Evolutionary conservation across 2,329 filamentous ascomycete species (phyloP), one percentile per base, ranked within the genome.

Genomic region (Lecanoromycetidae sp.): DNA sequence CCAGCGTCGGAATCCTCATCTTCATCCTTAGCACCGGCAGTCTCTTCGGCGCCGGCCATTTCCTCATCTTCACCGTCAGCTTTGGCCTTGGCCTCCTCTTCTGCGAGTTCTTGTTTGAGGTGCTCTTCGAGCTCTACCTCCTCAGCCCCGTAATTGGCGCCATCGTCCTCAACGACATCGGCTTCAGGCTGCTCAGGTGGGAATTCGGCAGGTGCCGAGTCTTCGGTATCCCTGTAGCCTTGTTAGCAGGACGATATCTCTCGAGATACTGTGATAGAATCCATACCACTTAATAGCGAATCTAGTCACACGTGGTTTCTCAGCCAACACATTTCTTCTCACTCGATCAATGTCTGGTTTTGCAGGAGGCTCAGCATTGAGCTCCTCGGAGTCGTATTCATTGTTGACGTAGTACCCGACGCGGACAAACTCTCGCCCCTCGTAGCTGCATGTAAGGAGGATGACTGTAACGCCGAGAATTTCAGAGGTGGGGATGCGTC

Each of bases 331-430:
- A 61, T 93, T 95, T 57, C 93, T 82, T 56, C 79, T 79, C 54
- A 98, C 87, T 60, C 87, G 86, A 63, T 98, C 93, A 55, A 96
- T 82, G 57, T 93, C 75, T 32, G 88, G 88, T 72, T 94, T 94
- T 49, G 87, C 75, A 5, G 91, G 91, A 8, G 91, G 91, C 58
- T 96, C 88, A 39, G 82, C 80, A 58, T 79, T 83, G 54, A 98
- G 76, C 64, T 94, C 86, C 59, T 93, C 87, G 22, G 84, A 84
- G 57, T 94, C 87, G 66, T 98, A 98, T 66, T 98, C 93, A 60
- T 98, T 98, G 75, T 96, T 98, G 60, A 98, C 91, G 58, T 98
- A 98, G 76, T 98, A 98, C 53, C 91, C 91, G 34, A 98, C 90
- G 56, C 91, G 87, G 32, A 98, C 87, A 60, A 98, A 98, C 66